These are phyloP conservation scores for Sophora flavescens DNA, from an alignment of 306 rosid species.

Conservation along the genomic window DNA sequence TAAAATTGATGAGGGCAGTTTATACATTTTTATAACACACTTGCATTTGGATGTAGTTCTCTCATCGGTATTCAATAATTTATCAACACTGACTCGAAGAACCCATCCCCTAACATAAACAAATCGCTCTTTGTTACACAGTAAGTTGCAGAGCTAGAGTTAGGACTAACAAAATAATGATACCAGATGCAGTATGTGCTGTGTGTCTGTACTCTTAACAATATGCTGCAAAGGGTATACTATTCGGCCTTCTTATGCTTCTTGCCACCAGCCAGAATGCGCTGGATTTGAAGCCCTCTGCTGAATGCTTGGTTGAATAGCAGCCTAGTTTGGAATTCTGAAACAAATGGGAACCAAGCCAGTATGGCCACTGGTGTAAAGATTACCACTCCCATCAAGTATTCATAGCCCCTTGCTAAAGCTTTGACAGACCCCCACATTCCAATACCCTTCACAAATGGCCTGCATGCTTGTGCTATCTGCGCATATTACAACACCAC, in stretches of 20 bases:
- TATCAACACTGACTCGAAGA: constrained; percentile 24
- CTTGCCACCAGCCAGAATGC: constrained; percentile 94
- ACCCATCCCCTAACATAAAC: constrained; percentile 2
- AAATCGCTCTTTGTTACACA: background rate
- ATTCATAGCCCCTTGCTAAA: constrained; percentile 86
- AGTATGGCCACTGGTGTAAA: constrained; percentile 83
- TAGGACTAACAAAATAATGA: constrained; percentile 7
- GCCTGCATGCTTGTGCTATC: constrained; percentile 86
- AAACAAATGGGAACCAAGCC: constrained; percentile 97
- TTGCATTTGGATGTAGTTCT: constrained; percentile 4
- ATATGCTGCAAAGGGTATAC: too few species aligned
- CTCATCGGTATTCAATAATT: constrained; percentile 28
- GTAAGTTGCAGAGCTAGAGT: too few species aligned
- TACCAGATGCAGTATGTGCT: background rate
- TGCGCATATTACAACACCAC: constrained; percentile 48
- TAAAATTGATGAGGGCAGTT: background rate
- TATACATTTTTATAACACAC: constrained; percentile 1
- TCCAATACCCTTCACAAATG: constrained; percentile 73
- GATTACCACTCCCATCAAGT: constrained; percentile 83
- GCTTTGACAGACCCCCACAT: constrained; percentile 97
- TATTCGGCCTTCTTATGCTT: constrained; percentile 62
- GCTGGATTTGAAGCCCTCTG: constrained; percentile 95
- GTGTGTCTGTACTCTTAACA: constrained; percentile 2
- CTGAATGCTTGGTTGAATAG: constrained; percentile 99
- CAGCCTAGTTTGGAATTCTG: constrained; percentile 94